phyloP scores from a whole-genome alignment of 2,329 filamentous ascomycete species.

The Magnaporthiopsis poae region DNA sequence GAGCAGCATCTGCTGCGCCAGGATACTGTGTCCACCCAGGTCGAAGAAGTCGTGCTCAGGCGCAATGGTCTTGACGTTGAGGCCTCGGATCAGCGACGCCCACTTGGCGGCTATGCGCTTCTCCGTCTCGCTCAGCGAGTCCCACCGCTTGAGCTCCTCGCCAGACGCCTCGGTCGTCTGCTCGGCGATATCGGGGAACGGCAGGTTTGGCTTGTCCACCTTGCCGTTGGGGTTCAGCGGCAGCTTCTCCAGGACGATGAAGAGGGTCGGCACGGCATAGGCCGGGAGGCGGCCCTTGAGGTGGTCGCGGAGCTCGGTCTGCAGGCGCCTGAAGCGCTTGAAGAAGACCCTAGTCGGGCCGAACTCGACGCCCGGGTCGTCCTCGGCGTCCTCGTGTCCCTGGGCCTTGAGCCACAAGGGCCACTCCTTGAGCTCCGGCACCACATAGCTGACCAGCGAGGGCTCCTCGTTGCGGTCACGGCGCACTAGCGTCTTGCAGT shows the following conservation, averaged over 20 bases:
- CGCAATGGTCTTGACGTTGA: slow-evolving; percentile 58
- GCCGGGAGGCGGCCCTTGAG: slow-evolving; percentile 61
- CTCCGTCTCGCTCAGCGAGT: slow-evolving; percentile 45
- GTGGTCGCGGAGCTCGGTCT: slow-evolving; percentile 49
- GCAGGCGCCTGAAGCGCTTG: slow-evolving; percentile 36
- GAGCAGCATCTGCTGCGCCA: slow-evolving; percentile 73
- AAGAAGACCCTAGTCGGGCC: slow-evolving; percentile 31
- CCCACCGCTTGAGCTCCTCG: slow-evolving; percentile 26
- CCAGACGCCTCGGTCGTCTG: slow-evolving; percentile 38
- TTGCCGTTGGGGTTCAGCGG: slow-evolving; percentile 63
- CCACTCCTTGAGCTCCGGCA: slow-evolving; percentile 72
- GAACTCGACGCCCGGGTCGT: slow-evolving; percentile 42
- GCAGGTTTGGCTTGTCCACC: slow-evolving; percentile 67
- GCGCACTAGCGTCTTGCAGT: slow-evolving; percentile 76
- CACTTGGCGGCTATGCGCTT: slow-evolving; percentile 60
- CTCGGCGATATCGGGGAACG: slow-evolving; percentile 68
- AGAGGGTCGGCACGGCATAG: slow-evolving; percentile 66
- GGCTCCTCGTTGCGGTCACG: slow-evolving; percentile 78
- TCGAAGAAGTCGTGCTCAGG: slow-evolving; percentile 62
- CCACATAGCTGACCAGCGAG: slow-evolving; percentile 79
- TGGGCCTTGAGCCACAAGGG: slow-evolving; percentile 51
- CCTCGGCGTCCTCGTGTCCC: slow-evolving; percentile 43
- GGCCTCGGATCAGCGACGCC: slow-evolving; percentile 57
- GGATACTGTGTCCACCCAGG: slow-evolving; percentile 67
- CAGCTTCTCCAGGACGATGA: slow-evolving; percentile 58